Conservation (phyloP, 768 basidiomycete species). For the Mycena venus region DNA sequence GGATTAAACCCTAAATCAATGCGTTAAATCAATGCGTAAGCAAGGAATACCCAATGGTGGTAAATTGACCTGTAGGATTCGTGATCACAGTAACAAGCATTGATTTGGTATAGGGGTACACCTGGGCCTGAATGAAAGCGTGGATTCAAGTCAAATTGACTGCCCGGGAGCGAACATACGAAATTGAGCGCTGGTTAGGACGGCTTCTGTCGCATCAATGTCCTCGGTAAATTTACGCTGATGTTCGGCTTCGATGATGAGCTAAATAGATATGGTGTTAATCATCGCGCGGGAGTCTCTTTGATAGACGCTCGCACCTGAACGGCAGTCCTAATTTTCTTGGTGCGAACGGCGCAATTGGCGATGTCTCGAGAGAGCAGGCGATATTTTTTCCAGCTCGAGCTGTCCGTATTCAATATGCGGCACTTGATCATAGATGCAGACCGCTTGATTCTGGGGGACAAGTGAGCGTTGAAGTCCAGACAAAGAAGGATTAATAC, state of each 20-base stretch:
- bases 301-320: not conserved
- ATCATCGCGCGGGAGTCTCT: not conserved
- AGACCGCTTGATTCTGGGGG: constrained; percentile 1
- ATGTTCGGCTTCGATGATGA: constrained; percentile 15
- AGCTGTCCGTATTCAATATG: not conserved
- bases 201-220: not conserved
- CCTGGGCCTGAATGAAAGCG: no score
- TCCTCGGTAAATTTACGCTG: constrained; percentile 2
- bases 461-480: not conserved
- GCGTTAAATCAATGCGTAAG: no score
- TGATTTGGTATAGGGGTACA: no score
- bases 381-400: constrained; percentile 18
- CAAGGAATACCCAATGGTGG: no score
- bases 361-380: not conserved
- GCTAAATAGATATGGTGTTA: not conserved
- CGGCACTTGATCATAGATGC: constrained; percentile 2
- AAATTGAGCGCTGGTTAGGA: not conserved
- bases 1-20: no score
- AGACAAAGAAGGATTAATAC: not conserved
- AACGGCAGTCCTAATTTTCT: not conserved
- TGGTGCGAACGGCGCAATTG: not conserved
- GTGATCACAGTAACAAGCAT: no score
- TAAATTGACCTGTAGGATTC: no score
- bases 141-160: no score
- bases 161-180: not conserved